These are phyloP conservation scores for Pulicaria dysenterica DNA, from an alignment of 129 eudicot species.

Conservation along the genomic window DNA sequence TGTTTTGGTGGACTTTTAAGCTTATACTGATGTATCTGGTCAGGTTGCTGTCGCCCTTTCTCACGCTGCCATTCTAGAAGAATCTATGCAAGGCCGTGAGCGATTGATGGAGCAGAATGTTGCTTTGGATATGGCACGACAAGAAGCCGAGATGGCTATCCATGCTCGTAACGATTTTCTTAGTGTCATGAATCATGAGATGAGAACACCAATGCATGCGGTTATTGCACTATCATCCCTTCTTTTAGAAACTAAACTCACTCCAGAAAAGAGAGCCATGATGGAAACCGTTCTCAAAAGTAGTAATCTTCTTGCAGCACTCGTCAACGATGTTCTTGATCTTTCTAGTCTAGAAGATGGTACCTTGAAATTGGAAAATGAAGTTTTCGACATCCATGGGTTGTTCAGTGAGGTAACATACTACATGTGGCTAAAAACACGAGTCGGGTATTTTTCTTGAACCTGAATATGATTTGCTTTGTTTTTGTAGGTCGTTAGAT, in stretches of 20 bases:
- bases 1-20: background rate
- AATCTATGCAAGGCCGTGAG: constrained; percentile 53
- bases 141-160: constrained; percentile 61
- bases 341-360: constrained; percentile 66
- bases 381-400: constrained; percentile 43
- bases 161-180: constrained; percentile 58
- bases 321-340: constrained; percentile 52
- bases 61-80: constrained; percentile 64
- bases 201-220: constrained; percentile 62
- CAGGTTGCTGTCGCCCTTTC: constrained; percentile 71
- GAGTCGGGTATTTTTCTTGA: background rate
- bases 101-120: constrained; percentile 53
- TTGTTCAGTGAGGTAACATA: constrained; percentile 45
- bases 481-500: constrained; percentile 41
- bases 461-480: background rate
- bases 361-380: constrained; percentile 40
- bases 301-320: constrained; percentile 53
- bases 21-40: background rate
- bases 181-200: constrained; percentile 57
- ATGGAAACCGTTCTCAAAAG: constrained; percentile 57
- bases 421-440: background rate
- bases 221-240: constrained; percentile 50
- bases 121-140: constrained; percentile 50
- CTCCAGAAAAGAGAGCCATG: constrained; percentile 56
- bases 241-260: constrained; percentile 49